These are phyloP conservation scores for Oryza longistaminata DNA, from an alignment of 176 grass and related monocot species.

Conservation along the genomic window DNA sequence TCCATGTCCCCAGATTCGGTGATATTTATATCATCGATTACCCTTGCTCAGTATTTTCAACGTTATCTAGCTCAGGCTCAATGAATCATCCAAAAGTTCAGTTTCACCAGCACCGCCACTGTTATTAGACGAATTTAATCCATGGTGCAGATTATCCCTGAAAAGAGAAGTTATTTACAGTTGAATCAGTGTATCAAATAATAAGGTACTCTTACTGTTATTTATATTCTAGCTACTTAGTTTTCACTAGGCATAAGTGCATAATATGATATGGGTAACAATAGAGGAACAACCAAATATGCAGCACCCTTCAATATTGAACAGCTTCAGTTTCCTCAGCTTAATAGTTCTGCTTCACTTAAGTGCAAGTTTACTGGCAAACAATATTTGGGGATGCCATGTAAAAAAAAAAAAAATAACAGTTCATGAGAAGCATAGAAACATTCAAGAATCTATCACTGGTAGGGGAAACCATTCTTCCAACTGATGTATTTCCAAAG, in stretches of 20 bases:
- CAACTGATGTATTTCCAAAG: neutral
- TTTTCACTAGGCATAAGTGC: slow-evolving; percentile 18
- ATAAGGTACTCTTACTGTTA: neutral
- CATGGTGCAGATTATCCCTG: slow-evolving; percentile 41
- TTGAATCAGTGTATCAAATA: slow-evolving; percentile 3
- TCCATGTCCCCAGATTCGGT: slow-evolving; percentile 39
- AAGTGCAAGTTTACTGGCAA: neutral
- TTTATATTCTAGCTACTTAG: neutral
- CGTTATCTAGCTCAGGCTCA: slow-evolving; percentile 43
- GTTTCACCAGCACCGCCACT: slow-evolving; percentile 32
- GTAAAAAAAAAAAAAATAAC: neutral
- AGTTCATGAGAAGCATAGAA: neutral
- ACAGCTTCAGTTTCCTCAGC: neutral
- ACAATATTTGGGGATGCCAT: neutral
- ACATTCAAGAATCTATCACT: no score
- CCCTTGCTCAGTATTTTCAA: slow-evolving; percentile 3
- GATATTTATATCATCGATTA: slow-evolving; percentile 26
- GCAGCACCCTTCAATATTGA: neutral
- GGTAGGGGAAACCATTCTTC: neutral
- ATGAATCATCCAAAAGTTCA: slow-evolving; percentile 57
- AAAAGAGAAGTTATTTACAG: slow-evolving; percentile 24
- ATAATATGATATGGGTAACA: neutral
- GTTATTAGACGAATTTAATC: slow-evolving; percentile 8
- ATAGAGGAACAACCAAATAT: neutral
- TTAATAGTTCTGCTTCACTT: neutral